Evolutionary conservation across 805 yeast genomes (phyloP), one percentile per base, ranked within the genome.

Genomic region (Metschnikowia lachancei): DNA sequence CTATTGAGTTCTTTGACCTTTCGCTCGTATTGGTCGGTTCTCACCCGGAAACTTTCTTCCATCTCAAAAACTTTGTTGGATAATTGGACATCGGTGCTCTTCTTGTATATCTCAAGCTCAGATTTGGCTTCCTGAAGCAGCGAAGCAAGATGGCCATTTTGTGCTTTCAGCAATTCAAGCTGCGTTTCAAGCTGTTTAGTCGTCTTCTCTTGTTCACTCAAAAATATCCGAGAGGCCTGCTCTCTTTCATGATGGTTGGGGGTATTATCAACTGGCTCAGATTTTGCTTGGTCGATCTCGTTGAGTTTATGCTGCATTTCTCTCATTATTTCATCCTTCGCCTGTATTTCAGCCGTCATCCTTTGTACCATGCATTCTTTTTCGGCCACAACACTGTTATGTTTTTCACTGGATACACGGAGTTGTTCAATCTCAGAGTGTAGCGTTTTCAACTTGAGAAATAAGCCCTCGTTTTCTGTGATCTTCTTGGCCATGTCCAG

Each of bases 1-100:
- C 60, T 51, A 12, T 57, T 51, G 17, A 71, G 54, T 36, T 71
- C 74, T 45, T 65, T 67, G 20, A 71, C 60, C 41, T 61, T 66
- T 39, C 60, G 63, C 41, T 71, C 75, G 48, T 65, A 62, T 28
- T 59, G 68, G 1, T 50, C 52, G 4, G 60, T 54, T 30, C 59
- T 53, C 11, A 56, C 44, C 16, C 60, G 52, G 13, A 67, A 46
- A 10, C 56, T 59, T 13, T 64, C 64, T 7, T 59, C 58, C 14
- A 67, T 33, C 13, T 69, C 69, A n/a, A 55, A 42, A 41, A 60
- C 67, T 17, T 60, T 54, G 1, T 54, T 36, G 8, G 53, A 41
- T 9, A 65, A 26, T 34, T 59, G 61, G n/a, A 54, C 49, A 34
- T 66, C 67, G 36, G 56, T 53, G 24, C 39, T 49, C 40, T 56